Base-by-base conservation (phyloP, 768 basidiomycete genomes). In the Tricholoma furcatifolium region DNA sequence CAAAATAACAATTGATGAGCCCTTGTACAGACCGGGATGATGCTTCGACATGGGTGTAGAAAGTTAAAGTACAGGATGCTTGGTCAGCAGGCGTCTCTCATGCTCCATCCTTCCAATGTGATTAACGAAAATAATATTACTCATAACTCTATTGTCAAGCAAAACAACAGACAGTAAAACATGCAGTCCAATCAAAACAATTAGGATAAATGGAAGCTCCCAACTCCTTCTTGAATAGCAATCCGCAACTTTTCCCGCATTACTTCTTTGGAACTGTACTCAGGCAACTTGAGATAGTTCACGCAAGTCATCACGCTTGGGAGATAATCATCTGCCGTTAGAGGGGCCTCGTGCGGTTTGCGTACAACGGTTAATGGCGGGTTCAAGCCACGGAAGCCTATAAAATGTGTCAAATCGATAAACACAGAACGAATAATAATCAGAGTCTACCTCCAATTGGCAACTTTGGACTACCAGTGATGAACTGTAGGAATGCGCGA, bases 251-350 rank as follows among this genome's bases (percentile, higher is more conserved):
- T 96, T 67, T 91, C 84, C 62, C 74, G 78, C 84, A 98, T 88
- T 35, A 91, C 84, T 32, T 76, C 80, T 70, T 90, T 93, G 23
- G 87, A 85, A 51, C 90, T 92, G 68, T 98, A 98, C 64, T 98
- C 94, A 0, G 96, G 96, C 59, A 98, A 75, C 70, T 99, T 99
- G 64, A 99, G 74, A 66, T 93, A 96, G 70, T 94, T 93, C 55
- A 93, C 95, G 69, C 97, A 99, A 3, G 97, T 98, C 97, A 98
- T 98, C 27, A 98, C 95, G 62, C 92, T 95, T 0, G 95, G 95
- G 24, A 98, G 77, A 66, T 97, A 95, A 64, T 97, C 92, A 66
- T 98, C 93, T 6, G 96, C 91, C 6, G 83, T 84, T 52, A 97
- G 77, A 10, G 94, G 90, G 6, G 89, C 78, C 69, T 98, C 97